Evolutionary conservation across 108 stramenopile species (phyloP).

Genomic region (Pseudonitzschia delicatissima): DNA sequence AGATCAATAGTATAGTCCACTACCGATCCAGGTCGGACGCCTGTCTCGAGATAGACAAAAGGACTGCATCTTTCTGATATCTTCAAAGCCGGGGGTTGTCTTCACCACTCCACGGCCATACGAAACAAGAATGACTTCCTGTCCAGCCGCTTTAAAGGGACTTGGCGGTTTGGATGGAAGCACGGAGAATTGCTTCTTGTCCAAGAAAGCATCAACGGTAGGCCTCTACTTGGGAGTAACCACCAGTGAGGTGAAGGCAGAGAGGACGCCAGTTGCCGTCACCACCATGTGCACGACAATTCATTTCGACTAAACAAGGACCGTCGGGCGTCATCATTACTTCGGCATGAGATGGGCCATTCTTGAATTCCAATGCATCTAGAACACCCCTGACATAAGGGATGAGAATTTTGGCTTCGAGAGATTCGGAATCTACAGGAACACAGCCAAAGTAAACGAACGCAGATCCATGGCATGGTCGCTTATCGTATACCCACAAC

Average conservation of each 20-base stretch:
- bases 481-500: constrained; percentile 71
- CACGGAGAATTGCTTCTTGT: constrained; percentile 52
- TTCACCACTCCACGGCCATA: constrained; percentile 64
- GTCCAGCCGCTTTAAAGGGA: constrained; percentile 80
- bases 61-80: constrained; percentile 62
- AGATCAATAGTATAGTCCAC: constrained; percentile 85
- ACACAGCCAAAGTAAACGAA: constrained; percentile 89
- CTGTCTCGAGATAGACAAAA: constrained; percentile 85
- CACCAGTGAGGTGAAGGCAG: constrained; percentile 66
- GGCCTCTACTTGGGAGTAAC: constrained; percentile 88
- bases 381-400: constrained; percentile 76
- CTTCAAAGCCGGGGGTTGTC: constrained; percentile 80
- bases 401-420: constrained; percentile 77
- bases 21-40: constrained; percentile 57
- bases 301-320: constrained; percentile 87
- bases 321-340: constrained; percentile 68
- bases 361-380: constrained; percentile 70
- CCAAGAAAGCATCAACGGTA: constrained; percentile 77
- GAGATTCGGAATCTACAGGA: constrained; percentile 66
- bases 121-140: constrained; percentile 85
- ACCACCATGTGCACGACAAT: constrained; percentile 86
- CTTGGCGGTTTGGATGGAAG: constrained; percentile 70
- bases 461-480: constrained; percentile 74
- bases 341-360: constrained; percentile 66
- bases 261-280: constrained; percentile 91